phyloP scores from a whole-genome alignment of 1,284 basidiomycete species.

The Agroathelia rolfsii region DNA sequence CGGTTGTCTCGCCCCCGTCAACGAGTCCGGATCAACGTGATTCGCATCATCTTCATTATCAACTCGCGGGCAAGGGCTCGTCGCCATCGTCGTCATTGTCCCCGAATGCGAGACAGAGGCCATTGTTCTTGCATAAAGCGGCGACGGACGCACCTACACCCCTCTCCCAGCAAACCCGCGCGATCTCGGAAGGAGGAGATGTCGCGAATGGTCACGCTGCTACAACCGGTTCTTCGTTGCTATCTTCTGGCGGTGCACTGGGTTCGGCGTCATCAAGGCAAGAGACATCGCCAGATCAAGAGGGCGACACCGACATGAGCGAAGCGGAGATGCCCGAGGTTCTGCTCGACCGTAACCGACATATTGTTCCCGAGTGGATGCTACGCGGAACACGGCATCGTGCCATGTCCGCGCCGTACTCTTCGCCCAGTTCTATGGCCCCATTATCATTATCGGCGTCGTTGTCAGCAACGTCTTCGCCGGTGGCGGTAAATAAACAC shows the following conservation, averaged over 20 bases:
- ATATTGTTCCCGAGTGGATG: conserved; percentile 94
- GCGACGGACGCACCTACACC: conserved; percentile 20
- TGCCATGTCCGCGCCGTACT: conserved; percentile 40
- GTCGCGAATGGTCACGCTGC: too few species aligned
- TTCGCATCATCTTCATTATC: too few species aligned
- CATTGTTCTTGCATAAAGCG: conserved; percentile 32
- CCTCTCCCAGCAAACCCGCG: too few species aligned
- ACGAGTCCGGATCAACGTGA: conserved; percentile 12
- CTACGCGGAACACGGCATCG: conserved; percentile 44
- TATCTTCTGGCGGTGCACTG: too few species aligned
- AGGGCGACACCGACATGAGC: conserved; percentile 38
- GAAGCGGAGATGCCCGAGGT: conserved; percentile 84
- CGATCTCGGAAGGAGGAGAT: too few species aligned
- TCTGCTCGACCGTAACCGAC: conserved; percentile 83
- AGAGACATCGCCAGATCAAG: too few species aligned
- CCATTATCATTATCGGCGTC: conserved; percentile 11
- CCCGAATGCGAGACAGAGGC: too few species aligned
- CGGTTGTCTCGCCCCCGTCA: conserved; percentile 18
- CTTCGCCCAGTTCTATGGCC: conserved; percentile 14
- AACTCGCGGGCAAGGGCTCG: too few species aligned
- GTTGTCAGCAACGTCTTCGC: neutral
- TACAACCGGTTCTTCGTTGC: too few species aligned
- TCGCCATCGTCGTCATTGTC: too few species aligned
- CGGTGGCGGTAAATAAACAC: conserved; percentile 17
- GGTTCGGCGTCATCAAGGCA: too few species aligned